Percentiles rank a stretch among this genome's conserved stretches.
phyloP scores from a whole-genome alignment of 345 rosid species.

The Mercurialis annua region DNA sequence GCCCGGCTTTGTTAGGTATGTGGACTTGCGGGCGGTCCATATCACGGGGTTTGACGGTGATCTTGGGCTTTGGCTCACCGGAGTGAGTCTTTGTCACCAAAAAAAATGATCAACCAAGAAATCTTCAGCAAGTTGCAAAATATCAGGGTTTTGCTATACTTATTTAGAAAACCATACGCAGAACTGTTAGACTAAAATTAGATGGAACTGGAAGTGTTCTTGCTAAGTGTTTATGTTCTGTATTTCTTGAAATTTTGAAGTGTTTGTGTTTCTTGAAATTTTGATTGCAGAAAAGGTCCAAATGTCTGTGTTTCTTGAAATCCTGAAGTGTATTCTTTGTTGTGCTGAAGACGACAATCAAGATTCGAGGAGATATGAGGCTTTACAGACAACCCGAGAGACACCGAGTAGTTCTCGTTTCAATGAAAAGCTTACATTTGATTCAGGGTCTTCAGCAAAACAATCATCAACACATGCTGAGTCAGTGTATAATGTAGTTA shows the following conservation, averaged over 20 bases:
- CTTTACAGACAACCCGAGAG: background rate
- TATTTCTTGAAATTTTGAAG: background rate
- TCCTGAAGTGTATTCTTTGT: conserved; percentile 26
- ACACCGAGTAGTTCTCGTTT: background rate
- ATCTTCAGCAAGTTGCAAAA: too few species aligned
- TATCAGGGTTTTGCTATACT: too few species aligned
- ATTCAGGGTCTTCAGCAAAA: background rate
- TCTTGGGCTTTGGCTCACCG: too few species aligned
- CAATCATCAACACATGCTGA: background rate
- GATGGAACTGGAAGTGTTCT: too few species aligned
- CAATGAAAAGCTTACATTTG: background rate
- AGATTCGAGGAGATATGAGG: background rate
- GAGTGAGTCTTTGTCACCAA: too few species aligned
- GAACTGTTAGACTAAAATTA: too few species aligned
- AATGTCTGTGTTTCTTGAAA: conserved; percentile 22
- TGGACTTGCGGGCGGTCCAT: too few species aligned
- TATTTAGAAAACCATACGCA: too few species aligned
- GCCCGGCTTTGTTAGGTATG: too few species aligned
- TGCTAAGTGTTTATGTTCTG: too few species aligned
- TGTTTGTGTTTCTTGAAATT: background rate
- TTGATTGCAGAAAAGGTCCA: conserved; percentile 5
- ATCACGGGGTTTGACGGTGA: too few species aligned
- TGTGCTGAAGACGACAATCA: conserved; percentile 17
- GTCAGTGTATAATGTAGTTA: background rate
- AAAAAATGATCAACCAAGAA: too few species aligned